Evolutionary conservation across 192 early-diverging fungal genomes (phyloP), one percentile per base, ranked within the genome.

Genomic region (Haplosporangium gracile): DNA sequence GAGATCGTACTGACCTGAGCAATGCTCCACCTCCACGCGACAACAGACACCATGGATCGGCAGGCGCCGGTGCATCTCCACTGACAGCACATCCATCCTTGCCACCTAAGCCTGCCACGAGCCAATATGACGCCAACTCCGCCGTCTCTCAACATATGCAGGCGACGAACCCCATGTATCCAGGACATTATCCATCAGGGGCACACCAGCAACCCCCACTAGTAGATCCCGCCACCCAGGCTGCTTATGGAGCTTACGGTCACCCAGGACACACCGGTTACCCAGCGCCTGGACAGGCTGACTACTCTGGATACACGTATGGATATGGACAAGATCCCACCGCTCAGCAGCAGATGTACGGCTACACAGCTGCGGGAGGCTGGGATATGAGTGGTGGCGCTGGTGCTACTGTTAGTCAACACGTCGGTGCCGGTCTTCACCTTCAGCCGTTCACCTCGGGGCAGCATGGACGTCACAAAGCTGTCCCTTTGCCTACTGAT

Each of bases 401-500:
- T 20, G 68, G 70, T 34, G 72, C 77, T 68, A 49, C 78, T 60
- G 47, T 78, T 75, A 72, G 70, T 43, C 72, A 49, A 32, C 81
- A 68, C 36, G 77, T 70, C 76, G 45, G 77, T 70, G 47, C 79
- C 2, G 70, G 68, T 29, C 70, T 81, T 51, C 84, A 88, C 5
- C 70, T 90, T 34, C 51, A 79, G 29, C 85, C 86, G 10, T 92
- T 92, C 47, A 75, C 53, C 22, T 85, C 88, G 32, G 80, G 75
- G 63, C 88, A 92, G 24, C 85, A 74, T 11, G 91, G 91, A 7
- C 79, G 91, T 15, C 91, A 92, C 68, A 89, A 79, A 40, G 88
- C 89, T 22, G 85, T 92, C 38, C 91, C 91, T n/a, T 76, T 92
- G 65, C 91, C 91, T n/a, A 92, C 89, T 74, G 91, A 92, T 76